Evolutionary conservation across 202 grass and related monocot genomes (phyloP).

Genomic region (Hordeum pubiflorum): DNA sequence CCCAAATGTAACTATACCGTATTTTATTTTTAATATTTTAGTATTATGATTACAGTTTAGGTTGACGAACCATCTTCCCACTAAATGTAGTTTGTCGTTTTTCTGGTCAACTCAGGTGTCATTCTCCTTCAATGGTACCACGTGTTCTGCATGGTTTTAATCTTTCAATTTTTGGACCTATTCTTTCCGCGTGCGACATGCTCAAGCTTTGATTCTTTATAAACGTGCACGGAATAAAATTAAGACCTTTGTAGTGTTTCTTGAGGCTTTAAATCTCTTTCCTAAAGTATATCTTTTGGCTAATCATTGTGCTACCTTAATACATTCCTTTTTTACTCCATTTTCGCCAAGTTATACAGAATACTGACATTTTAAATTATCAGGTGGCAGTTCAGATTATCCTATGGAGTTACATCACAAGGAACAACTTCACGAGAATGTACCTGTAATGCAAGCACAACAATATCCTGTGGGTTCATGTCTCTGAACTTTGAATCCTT

Average conservation of each 20-base stretch:
- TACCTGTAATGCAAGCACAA: conserved; percentile 66
- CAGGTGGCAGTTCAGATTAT: conserved; percentile 80
- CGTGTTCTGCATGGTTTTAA: not conserved
- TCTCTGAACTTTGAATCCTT: conserved; percentile 25
- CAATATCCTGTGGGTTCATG: conserved; percentile 65
- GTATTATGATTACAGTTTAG: not conserved
- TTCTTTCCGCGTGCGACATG: conserved; percentile 4
- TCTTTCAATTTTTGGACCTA: not conserved
- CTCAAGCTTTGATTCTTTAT: conserved; percentile 2
- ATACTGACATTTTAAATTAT: conserved; percentile 23
- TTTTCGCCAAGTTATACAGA: not conserved
- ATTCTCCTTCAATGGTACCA: not conserved
- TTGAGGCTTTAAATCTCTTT: conserved; percentile 14
- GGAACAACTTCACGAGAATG: conserved; percentile 88
- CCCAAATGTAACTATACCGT: not conserved
- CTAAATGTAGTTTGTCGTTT: not conserved
- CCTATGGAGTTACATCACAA: conserved; percentile 92
- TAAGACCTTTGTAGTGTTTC: not conserved
- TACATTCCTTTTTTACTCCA: not conserved
- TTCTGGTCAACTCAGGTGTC: not conserved
- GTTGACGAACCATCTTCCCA: not conserved
- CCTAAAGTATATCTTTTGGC: not conserved
- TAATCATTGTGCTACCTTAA: not conserved
- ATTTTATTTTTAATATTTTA: not conserved
- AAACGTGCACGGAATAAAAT: not conserved